Conservation (phyloP, 1,284 basidiomycete species). For the Trichosporon ovoides region DNA sequence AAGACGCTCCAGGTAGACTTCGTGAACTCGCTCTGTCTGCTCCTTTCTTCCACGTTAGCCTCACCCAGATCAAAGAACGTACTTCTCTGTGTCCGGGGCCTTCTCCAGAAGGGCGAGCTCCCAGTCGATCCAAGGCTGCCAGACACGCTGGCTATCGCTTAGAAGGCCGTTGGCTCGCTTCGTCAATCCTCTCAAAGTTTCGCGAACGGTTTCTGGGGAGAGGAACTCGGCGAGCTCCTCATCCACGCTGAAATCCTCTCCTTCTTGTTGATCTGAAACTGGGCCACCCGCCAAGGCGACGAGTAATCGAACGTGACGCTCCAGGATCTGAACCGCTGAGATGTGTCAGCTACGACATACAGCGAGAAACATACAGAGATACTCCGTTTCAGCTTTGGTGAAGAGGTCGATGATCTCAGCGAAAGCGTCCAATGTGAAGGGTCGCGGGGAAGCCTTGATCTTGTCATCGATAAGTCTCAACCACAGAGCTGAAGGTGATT, state of each 20-base stretch:
- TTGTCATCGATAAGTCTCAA: conserved; percentile 27
- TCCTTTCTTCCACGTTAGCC: conserved; percentile 23
- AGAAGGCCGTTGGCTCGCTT: conserved; percentile 54
- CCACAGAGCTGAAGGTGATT: conserved; percentile 32
- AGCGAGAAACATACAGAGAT: conserved; percentile 62
- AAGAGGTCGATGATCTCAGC: conserved; percentile 62
- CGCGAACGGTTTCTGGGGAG: conserved; percentile 55
- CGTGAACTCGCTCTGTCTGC: conserved; percentile 38
- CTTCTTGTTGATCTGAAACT: conserved; percentile 42
- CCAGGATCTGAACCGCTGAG: conserved; percentile 65
- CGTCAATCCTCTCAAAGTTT: conserved; percentile 56
- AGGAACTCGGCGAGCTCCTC: conserved; percentile 48
- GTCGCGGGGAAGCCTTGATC: conserved; percentile 12
- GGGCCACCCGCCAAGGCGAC: conserved; percentile 49
- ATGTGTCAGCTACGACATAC: conserved; percentile 3
- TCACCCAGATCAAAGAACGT: conserved; percentile 11
- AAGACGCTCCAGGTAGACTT: conserved; percentile 43
- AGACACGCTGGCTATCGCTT: conserved; percentile 62
- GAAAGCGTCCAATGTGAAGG: conserved; percentile 51
- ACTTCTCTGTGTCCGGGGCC: conserved; percentile 54
- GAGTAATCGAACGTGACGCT: conserved; percentile 65
- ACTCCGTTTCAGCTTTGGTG: conserved; percentile 66
- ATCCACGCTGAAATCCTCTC: conserved; percentile 13
- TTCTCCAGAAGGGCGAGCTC: conserved; percentile 60
- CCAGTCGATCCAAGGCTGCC: conserved; percentile 70